These are phyloP conservation scores for Chrysanthemum seticuspe DNA, from an alignment of 129 eudicot genomes.

Conservation along the genomic window DNA sequence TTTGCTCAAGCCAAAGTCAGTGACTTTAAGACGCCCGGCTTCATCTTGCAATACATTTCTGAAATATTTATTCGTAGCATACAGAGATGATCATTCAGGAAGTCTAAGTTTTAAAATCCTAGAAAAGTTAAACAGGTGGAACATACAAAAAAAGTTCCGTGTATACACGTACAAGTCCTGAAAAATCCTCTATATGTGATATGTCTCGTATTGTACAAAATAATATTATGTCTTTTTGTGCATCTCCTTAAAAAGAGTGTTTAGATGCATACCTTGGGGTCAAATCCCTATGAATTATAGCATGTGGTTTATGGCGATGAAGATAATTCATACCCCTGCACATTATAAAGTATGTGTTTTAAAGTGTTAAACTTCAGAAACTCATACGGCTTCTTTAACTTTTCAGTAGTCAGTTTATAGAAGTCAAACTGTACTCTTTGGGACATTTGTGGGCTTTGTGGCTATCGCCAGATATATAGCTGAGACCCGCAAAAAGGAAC, in stretches of 20 bases:
- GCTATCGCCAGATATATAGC: background rate
- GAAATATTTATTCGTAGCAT: conserved; percentile 14
- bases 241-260: background rate
- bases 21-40: conserved; percentile 78
- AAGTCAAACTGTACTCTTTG: conserved; percentile 11
- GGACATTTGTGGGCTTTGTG: background rate
- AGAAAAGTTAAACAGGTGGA: background rate
- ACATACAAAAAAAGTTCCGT: no score
- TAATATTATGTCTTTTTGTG: background rate
- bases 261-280: conserved; percentile 56
- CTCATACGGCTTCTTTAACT: background rate
- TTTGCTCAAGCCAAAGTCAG: conserved; percentile 77
- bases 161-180: background rate
- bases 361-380: conserved; percentile 1
- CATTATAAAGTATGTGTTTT: background rate
- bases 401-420: background rate
- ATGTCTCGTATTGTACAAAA: no score
- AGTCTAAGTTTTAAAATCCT: background rate
- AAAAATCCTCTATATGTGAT: background rate
- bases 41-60: conserved; percentile 74
- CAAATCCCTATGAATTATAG: conserved; percentile 74
- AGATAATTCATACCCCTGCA: conserved; percentile 64
- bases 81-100: background rate
- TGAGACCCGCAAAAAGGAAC: background rate
- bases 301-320: conserved; percentile 69